phyloP scores from a whole-genome alignment of 345 rosid species.

The Diplotaxis tenuifolia region DNA sequence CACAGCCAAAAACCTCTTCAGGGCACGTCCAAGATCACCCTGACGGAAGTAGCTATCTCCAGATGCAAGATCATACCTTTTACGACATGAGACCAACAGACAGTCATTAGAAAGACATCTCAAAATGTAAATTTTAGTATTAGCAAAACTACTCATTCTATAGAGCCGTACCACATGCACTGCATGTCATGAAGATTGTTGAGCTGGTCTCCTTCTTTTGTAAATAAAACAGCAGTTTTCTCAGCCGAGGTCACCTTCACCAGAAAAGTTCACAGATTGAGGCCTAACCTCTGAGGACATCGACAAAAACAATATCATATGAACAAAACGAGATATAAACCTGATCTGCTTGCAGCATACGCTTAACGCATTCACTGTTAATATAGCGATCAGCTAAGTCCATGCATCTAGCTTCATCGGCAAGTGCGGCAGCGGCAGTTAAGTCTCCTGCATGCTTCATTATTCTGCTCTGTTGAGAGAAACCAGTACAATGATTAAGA shows the following conservation, averaged over 20 bases:
- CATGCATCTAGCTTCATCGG: conserved; percentile 99
- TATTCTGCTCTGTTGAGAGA: conserved; percentile 74
- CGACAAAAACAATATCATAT: neutral
- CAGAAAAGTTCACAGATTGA: conserved; percentile 9
- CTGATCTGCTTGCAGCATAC: conserved; percentile 99
- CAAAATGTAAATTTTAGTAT: conserved; percentile 17
- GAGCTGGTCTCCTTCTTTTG: conserved; percentile 97
- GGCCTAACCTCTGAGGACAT: neutral
- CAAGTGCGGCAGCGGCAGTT: conserved; percentile 86
- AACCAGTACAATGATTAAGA: conserved; percentile 25
- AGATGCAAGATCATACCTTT: conserved; percentile 98
- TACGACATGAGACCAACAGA: conserved; percentile 7
- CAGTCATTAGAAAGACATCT: conserved; percentile 19
- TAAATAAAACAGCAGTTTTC: conserved; percentile 88
- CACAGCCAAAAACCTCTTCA: conserved; percentile 90
- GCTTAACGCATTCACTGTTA: conserved; percentile 95
- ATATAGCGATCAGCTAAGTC: conserved; percentile 95
- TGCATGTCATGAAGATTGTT: conserved; percentile 99
- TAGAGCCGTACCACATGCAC: conserved; percentile 90
- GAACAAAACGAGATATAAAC: conserved; percentile 40
- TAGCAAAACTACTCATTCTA: conserved; percentile 10
- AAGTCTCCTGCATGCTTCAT: conserved; percentile 98
- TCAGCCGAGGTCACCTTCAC: conserved; percentile 85
- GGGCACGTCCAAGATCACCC: conserved; percentile 92
- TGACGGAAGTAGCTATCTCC: conserved; percentile 95